These are phyloP conservation scores for Bolboschoenus planiculmis DNA, from an alignment of 176 grass and related monocot genomes.

Conservation along the genomic window DNA sequence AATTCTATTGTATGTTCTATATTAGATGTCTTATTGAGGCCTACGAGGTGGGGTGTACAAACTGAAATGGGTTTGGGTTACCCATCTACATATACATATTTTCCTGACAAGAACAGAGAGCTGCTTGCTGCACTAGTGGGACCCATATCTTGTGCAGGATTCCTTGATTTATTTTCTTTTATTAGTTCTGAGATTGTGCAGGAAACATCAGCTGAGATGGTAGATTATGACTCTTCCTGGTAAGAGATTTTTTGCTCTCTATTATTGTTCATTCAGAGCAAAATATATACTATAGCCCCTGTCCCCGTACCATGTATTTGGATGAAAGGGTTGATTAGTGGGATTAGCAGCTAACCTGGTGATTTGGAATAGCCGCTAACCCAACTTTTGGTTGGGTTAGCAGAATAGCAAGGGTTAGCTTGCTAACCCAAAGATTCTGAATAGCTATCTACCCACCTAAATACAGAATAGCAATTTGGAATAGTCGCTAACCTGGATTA, in stretches of 20 bases:
- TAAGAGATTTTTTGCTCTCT: slow-evolving; percentile 21
- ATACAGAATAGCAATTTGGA: too few relatives aligned
- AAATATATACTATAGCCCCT: neutral
- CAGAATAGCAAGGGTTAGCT: too few relatives aligned
- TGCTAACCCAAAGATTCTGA: too few relatives aligned
- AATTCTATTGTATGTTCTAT: slow-evolving; percentile 50
- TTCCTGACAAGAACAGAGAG: slow-evolving; percentile 48
- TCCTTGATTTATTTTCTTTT: slow-evolving; percentile 61
- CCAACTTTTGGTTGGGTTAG: too few relatives aligned
- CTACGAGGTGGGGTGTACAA: slow-evolving; percentile 62
- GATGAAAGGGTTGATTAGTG: too few relatives aligned
- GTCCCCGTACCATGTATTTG: too few relatives aligned
- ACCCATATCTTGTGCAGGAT: slow-evolving; percentile 52
- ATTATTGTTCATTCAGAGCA: neutral
- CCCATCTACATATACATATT: slow-evolving; percentile 55
- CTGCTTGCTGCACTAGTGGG: slow-evolving; percentile 57
- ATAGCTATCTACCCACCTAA: too few relatives aligned
- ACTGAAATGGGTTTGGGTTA: slow-evolving; percentile 52
- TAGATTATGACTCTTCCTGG: slow-evolving; percentile 62
- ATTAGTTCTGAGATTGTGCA: slow-evolving; percentile 29
- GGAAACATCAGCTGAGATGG: slow-evolving; percentile 23
- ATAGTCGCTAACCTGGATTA: too few relatives aligned
- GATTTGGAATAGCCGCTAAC: too few relatives aligned
- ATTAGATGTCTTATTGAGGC: slow-evolving; percentile 69
- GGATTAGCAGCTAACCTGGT: too few relatives aligned